Base-by-base conservation (phyloP, 1,139 yeast genomes). In the Suhomyces bribrorum region DNA sequence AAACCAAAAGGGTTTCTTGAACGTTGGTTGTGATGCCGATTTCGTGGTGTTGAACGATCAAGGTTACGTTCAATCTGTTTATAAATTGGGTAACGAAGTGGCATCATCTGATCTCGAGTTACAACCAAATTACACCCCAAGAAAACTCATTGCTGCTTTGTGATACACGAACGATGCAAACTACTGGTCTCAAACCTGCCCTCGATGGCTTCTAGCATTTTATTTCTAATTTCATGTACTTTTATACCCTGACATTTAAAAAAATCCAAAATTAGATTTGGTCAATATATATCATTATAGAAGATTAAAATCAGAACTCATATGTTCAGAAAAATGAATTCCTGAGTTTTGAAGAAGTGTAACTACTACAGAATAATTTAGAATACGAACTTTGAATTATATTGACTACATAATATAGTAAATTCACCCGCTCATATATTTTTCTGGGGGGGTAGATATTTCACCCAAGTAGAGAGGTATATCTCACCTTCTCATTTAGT, bases 21-120 rank as follows among this genome's bases (percentile, higher is more conserved):
- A 64, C 36, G 62, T 59, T 4, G 83, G 83, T 2, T 75, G 81
- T 51, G 82, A 77, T 52, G 84, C 85, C 9, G 85, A 79, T 50
- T 64, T 79, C 46, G 77, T 77, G 14, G 71, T 79, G 5, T 53
- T 79, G 45, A 72, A 73, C 49, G 46, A 57, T 7, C 46, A 58
- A 4, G 83, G 82, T 12, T 62, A 63, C 45, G 73, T 79, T 38
- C 63, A 69, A 50, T 59, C 59, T 36, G 79, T 79, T 13, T 79
- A 65, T 61, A 79, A 79, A 57, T 63, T 78, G 35, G 82, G 82
- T 17, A 56, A 62, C 29, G 57, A 59, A 44, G 59, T 70, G 24
- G 44, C 32, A 38, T 46, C 52, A 1, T 37, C 45, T 14, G 54
- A 50, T 26, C 15, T 40, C 15, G 35, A 32, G 5, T 37, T 35